Evolutionary conservation across 768 basidiomycete genomes (phyloP).

Genomic region (Boletus bicolor): DNA sequence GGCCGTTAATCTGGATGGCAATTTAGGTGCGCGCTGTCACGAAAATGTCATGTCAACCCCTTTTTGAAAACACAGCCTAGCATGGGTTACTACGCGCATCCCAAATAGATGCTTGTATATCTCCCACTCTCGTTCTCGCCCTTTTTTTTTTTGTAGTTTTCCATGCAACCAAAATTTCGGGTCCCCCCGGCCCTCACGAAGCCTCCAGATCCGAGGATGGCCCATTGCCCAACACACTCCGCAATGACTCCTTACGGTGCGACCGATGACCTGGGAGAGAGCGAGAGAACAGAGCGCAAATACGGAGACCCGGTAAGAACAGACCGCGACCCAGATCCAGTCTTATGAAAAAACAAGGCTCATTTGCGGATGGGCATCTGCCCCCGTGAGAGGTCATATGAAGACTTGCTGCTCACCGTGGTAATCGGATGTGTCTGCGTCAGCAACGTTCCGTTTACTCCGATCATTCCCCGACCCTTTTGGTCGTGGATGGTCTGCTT

Average conservation of each 20-base stretch:
- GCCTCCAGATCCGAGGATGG: constrained; percentile 9
- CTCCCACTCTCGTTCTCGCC: not conserved
- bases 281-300: not conserved
- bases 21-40: constrained; percentile 9
- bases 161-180: not conserved
- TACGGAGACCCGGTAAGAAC: constrained; percentile 15
- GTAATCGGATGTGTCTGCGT: constrained; percentile 19
- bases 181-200: constrained; percentile 1
- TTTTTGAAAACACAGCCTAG: not conserved
- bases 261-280: not conserved
- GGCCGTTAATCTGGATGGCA: constrained; percentile 7
- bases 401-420: constrained; percentile 16
- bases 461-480: constrained; percentile 10
- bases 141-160: not conserved
- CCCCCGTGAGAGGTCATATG: constrained; percentile 23
- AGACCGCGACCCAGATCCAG: constrained; percentile 15
- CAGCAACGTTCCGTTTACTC: constrained; percentile 10
- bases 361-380: constrained; percentile 3
- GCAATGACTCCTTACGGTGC: not conserved
- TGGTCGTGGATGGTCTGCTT: not conserved
- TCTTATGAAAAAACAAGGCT: constrained; percentile 13
- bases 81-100: constrained; percentile 7
- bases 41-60: not conserved
- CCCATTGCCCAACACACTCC: constrained; percentile 7
- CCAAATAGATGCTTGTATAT: not conserved